phyloP scores from a whole-genome alignment of 2,329 filamentous ascomycete species.

The Colletotrichum tropicicola region DNA sequence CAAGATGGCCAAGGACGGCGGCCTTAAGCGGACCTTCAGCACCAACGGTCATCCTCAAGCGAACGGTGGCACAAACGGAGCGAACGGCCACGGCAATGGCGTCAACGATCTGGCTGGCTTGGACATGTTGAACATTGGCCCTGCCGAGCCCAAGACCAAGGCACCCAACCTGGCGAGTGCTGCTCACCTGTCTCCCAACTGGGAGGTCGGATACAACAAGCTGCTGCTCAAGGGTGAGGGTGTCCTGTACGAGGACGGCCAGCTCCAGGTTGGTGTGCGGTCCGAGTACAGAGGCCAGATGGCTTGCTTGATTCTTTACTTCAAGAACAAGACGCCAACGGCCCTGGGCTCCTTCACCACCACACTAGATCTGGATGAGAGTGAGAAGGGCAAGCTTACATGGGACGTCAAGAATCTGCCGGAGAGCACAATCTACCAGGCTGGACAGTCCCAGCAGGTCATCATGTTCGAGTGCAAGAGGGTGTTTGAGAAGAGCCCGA shows the following conservation, averaged over 20 bases:
- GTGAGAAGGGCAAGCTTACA: conserved; percentile 73
- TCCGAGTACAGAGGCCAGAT: conserved; percentile 96
- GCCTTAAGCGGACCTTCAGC: conserved; percentile 88
- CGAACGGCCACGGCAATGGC: conserved; percentile 61
- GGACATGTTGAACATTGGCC: conserved; percentile 73
- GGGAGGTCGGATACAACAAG: conserved; percentile 89
- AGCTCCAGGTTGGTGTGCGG: conserved; percentile 90
- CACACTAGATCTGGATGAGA: conserved; percentile 82
- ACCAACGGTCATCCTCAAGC: conserved; percentile 57
- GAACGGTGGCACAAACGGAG: conserved; percentile 55
- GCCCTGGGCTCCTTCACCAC: conserved; percentile 93
- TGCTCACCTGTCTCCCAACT: conserved; percentile 91
- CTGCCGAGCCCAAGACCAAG: conserved; percentile 67
- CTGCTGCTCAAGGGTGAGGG: conserved; percentile 84
- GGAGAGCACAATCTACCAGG: conserved; percentile 79
- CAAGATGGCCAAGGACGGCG: conserved; percentile 80
- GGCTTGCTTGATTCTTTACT: conserved; percentile 94
- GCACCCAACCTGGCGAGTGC: conserved; percentile 89
- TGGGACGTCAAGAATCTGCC: conserved; percentile 90
- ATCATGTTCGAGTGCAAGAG: conserved; percentile 91
- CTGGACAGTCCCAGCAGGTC: conserved; percentile 88
- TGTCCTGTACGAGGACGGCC: conserved; percentile 92
- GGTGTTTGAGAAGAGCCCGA: conserved; percentile 85
- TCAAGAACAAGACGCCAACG: conserved; percentile 90
- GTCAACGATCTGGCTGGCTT: conserved; percentile 80